A percentile compares a stretch with the other conserved stretches of the same genome.
These are phyloP conservation scores for Mariannaea elegans DNA, from an alignment of 2,329 filamentous ascomycete species.

Conservation along the genomic window DNA sequence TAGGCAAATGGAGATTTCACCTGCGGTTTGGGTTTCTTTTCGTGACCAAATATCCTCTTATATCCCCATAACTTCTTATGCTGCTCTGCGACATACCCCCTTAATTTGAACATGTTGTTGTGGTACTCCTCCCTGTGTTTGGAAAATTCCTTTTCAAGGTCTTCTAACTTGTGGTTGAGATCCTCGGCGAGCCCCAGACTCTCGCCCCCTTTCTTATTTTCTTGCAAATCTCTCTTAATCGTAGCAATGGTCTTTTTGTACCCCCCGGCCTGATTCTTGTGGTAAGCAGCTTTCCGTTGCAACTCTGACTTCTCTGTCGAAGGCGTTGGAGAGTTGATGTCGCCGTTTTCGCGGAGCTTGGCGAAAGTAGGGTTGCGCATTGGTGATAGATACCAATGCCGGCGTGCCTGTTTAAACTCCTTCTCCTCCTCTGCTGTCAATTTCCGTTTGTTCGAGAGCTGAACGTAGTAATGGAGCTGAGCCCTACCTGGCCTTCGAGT, in stretches of 20 bases:
- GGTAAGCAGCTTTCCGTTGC: constrained; percentile 42
- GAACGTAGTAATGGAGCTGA: constrained; percentile 46
- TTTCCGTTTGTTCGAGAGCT: constrained; percentile 41
- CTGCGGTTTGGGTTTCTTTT: constrained; percentile 28
- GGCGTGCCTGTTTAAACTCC: constrained; percentile 47
- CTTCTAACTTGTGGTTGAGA: constrained; percentile 27
- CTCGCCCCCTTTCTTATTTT: background rate
- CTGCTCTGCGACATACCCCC: constrained; percentile 37
- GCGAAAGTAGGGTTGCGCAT: constrained; percentile 36
- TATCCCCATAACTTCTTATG: constrained; percentile 43
- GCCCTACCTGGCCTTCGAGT: constrained; percentile 45
- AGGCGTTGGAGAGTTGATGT: constrained; percentile 28
- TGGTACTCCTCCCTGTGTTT: constrained; percentile 40
- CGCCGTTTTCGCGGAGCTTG: constrained; percentile 25
- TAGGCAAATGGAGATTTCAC: constrained; percentile 30
- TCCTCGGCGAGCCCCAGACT: constrained; percentile 1
- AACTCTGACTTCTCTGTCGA: constrained; percentile 33
- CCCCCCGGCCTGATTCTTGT: constrained; percentile 42
- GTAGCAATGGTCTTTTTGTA: constrained; percentile 38
- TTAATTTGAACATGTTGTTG: constrained; percentile 40
- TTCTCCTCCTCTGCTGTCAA: constrained; percentile 45
- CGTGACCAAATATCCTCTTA: constrained; percentile 40
- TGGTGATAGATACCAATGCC: constrained; percentile 45
- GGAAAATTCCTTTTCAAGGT: constrained; percentile 35
- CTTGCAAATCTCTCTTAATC: constrained; percentile 26